phyloP scores from a whole-genome alignment of 345 rosid genomes.

The Linum usitatissimum region DNA sequence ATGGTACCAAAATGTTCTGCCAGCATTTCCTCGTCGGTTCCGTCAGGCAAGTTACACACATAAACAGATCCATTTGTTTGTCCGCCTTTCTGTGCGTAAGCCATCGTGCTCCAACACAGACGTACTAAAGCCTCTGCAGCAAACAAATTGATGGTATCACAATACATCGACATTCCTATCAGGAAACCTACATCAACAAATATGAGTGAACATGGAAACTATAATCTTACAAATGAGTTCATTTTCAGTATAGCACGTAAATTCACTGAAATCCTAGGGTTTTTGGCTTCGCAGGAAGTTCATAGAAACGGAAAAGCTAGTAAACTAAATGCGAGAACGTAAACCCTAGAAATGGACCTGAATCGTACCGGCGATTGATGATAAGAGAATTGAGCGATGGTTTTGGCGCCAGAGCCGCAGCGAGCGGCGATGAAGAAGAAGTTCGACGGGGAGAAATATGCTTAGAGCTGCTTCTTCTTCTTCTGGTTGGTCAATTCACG shows the following conservation, averaged over 20 bases:
- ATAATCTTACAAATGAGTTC: background rate
- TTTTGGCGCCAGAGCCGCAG: background rate
- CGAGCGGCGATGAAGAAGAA: background rate
- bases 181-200: background rate
- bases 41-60: conserved; percentile 72
- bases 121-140: background rate
- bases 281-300: background rate
- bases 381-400: background rate
- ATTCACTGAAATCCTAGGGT: background rate
- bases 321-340: background rate
- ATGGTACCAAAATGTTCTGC: conserved; percentile 93
- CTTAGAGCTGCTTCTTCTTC: background rate
- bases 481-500: background rate
- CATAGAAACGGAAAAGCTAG: background rate
- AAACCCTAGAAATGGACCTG: background rate
- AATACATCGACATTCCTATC: background rate
- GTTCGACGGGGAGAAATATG: background rate
- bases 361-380: background rate
- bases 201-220: background rate
- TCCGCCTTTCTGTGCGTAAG: conserved; percentile 27
- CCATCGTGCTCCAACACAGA: background rate
- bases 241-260: background rate
- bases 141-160: background rate
- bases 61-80: conserved; percentile 68
- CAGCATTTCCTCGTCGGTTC: conserved; percentile 78